Evolutionary conservation across 2,329 filamentous ascomycete species (phyloP).

Genomic region (Calonectria fujianensis): DNA sequence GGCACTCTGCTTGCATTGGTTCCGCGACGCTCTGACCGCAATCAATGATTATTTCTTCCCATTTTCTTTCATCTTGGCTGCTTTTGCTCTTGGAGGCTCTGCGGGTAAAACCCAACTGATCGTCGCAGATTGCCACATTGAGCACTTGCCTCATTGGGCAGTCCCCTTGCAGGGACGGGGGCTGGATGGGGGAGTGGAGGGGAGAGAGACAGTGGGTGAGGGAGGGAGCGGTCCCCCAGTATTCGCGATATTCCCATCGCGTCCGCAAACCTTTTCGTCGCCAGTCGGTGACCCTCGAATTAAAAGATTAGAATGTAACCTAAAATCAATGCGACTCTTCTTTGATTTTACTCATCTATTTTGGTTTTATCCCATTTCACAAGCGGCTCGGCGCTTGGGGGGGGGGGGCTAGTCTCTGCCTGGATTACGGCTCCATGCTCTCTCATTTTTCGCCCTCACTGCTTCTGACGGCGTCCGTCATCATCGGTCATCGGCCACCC

Average conservation of each 20-base stretch:
- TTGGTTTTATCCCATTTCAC: too few species aligned
- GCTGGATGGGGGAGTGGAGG: too few species aligned
- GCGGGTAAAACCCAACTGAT: conserved; percentile 10
- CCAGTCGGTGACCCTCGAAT: conserved; percentile 10
- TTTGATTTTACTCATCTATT: background rate
- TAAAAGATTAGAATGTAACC: conserved; percentile 19
- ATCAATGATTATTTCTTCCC: background rate
- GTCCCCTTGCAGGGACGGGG: conserved; percentile 7
- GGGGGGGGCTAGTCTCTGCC: too few species aligned
- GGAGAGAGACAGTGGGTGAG: too few species aligned
- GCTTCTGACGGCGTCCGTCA: background rate
- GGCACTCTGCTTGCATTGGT: background rate
- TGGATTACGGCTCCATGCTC: background rate
- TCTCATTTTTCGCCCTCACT: background rate
- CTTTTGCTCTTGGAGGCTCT: conserved; percentile 5
- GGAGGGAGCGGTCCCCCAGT: background rate
- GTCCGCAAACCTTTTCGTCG: conserved; percentile 14
- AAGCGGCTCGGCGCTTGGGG: background rate
- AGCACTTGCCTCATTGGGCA: conserved; percentile 17
- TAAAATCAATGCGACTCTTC: background rate
- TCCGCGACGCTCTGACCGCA: conserved; percentile 5
- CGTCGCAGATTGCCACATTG: conserved; percentile 7
- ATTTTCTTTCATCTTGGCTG: too few species aligned
- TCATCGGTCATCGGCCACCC: background rate
- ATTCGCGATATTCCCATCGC: background rate